Percentiles rank a stretch among this genome's conserved stretches.
Evolutionary conservation across 1,139 yeast genomes (phyloP).

Genomic region (Wickerhamomyces sp.): DNA sequence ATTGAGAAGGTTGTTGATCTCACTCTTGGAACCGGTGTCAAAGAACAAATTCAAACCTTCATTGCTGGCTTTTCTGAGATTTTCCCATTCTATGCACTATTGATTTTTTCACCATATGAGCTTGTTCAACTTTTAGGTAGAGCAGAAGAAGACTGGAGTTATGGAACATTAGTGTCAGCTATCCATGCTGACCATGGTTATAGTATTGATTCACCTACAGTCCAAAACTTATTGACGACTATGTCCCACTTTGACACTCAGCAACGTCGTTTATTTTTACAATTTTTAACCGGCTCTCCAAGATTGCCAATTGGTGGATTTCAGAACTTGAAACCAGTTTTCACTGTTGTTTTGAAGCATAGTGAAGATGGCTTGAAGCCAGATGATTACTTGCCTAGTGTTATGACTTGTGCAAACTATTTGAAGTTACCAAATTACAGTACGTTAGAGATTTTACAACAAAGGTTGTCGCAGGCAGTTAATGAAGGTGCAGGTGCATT

Average conservation of each 20-base stretch:
- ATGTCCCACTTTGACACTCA: constrained; percentile 47
- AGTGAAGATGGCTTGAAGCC: constrained; percentile 61
- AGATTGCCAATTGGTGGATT: constrained; percentile 94
- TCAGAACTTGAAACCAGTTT: constrained; percentile 71
- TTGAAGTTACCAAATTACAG: constrained; percentile 84
- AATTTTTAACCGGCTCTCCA: constrained; percentile 92
- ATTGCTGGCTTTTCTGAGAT: constrained; percentile 79
- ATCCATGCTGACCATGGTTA: constrained; percentile 92
- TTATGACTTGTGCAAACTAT: constrained; percentile 97
- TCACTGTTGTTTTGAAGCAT: constrained; percentile 83
- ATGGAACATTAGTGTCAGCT: constrained; percentile 50
- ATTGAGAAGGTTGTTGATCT: constrained; percentile 55
- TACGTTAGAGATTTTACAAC: constrained; percentile 51
- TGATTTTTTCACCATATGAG: constrained; percentile 71
- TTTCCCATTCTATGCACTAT: constrained; percentile 72
- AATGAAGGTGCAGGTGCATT: constrained; percentile 90
- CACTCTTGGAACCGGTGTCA: constrained; percentile 62
- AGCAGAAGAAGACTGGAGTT: constrained; percentile 85
- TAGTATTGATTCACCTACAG: constrained; percentile 61
- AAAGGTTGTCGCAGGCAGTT: constrained; percentile 64
- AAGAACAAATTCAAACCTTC: constrained; percentile 63
- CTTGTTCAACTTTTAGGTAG: constrained; percentile 67
- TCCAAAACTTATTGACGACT: constrained; percentile 55
- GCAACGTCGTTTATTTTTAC: constrained; percentile 72
- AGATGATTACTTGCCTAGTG: constrained; percentile 93